Percentiles rank a stretch among this genome's conserved stretches.
Conservation (phyloP, 2,329 filamentous ascomycete species). For the Sarocladium strictum region DNA sequence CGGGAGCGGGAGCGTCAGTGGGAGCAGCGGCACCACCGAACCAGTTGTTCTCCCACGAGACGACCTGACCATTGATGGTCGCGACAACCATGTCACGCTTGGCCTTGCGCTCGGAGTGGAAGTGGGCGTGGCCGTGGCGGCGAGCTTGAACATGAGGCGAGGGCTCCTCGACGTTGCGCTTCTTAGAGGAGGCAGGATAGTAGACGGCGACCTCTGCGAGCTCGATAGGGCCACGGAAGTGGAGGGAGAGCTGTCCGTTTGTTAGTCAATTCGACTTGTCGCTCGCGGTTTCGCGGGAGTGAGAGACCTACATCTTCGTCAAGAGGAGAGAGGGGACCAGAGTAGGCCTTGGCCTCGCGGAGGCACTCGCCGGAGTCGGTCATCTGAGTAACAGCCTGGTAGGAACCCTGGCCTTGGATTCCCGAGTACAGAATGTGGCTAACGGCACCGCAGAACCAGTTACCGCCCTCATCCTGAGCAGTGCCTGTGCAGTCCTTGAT, state of each 20-base stretch:
- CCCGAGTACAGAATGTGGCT: conserved; percentile 61
- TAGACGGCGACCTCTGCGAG: conserved; percentile 67
- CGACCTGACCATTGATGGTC: conserved; percentile 50
- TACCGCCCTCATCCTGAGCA: conserved; percentile 39
- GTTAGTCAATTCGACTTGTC: neutral
- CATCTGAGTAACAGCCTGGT: conserved; percentile 60
- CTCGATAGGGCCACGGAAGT: conserved; percentile 64
- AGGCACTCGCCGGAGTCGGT: conserved; percentile 47
- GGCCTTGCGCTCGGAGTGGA: conserved; percentile 38
- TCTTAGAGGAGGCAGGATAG: conserved; percentile 36
- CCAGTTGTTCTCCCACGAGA: conserved; percentile 54
- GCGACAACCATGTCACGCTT: conserved; percentile 51
- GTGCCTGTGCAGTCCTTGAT: conserved; percentile 30
- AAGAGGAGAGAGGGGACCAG: conserved; percentile 59
- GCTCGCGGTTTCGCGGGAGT: neutral
- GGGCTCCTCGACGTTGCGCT: conserved; percentile 19
- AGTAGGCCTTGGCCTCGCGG: conserved; percentile 45
- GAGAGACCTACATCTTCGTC: conserved; percentile 58
- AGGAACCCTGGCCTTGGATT: conserved; percentile 54
- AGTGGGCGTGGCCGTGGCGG: conserved; percentile 41
- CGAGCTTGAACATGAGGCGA: conserved; percentile 23
- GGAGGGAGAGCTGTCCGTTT: conserved; percentile 56
- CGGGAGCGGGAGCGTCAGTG: conserved; percentile 14
- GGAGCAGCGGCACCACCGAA: conserved; percentile 28
- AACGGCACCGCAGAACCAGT: conserved; percentile 62